Base-by-base conservation (phyloP, 176 grass and related monocot genomes). In the Tillandsia leiboldiana region DNA sequence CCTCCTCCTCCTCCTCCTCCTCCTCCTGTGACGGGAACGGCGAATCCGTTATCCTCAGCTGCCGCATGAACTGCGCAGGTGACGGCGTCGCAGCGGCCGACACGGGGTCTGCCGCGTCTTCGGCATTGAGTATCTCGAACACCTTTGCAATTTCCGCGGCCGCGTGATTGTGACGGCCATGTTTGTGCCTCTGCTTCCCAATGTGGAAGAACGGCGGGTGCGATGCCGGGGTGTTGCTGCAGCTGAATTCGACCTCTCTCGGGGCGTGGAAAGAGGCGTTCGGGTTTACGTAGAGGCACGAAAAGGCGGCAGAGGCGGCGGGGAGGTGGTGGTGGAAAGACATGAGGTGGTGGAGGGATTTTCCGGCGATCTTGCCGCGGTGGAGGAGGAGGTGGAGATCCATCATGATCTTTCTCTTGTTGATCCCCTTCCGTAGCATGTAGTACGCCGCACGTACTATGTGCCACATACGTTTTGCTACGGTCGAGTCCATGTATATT, bases 231-330 rank as follows among this genome's bases (percentile, higher is more conserved):
- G 89, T 96, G 79, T 78, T 87, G 77, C 72, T 79, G 83, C 93
- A 96, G 78, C 93, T 96, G 86, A 96, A 96, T 80, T 96, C 86
- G 0, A 96, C 88, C 72, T 92, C 89, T 17, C 48, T 48, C 0
- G 89, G 75, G 72, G 81, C 66, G 73, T 74, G 26, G 63, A 71
- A 64, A 9, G 85, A 74, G 6, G 80, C 33, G 7, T 75, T 72
- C 12, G 72, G 54, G 59, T 71, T 28, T 15, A 72, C 49, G 2
- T 81, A 78, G 10, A 70, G 51, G 58, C 73, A 74, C 0, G 75
- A 72, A 6, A 56, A 63, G 0, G 33, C 33, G 0, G 13, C n/a
- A 0, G 70, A 72, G 7, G 53, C 23, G 3, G 65, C 26, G 67
- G 23, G 20, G 12, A 48, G 52, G 51, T 49, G 53, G 33, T 63